Base-by-base conservation (phyloP, 768 basidiomycete genomes). In the Auricularia sp. region DNA sequence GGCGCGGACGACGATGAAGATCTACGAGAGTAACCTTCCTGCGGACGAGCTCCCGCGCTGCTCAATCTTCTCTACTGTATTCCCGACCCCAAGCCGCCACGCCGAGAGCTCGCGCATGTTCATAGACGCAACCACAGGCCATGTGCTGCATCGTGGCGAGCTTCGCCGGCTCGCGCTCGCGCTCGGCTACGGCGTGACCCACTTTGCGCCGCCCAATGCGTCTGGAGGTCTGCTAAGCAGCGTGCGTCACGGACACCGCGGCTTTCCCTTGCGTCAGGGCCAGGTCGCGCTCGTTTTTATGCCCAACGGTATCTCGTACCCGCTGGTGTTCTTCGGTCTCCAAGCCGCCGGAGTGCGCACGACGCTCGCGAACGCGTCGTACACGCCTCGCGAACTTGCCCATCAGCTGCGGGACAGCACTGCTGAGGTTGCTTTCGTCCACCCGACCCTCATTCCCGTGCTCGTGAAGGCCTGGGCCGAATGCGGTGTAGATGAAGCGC, bases 321-420 rank as follows among this genome's bases (percentile, higher is more conserved):
- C 85, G 1, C 71, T 84, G 65, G 71, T 80, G 61, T 65, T 85
- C 5, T 74, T 77, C 21, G 76, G 73, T 62, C 73, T 75, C 72
- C 77, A 87, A 54, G 87, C 91, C 0, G 88, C 86, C 0, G 89
- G 89, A 3, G 70, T 90, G 16, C 76, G 83, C 54, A 82, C 83
- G 62, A 89, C 91, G 0, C 83, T 90, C 14, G 88, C 88, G 18
- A 94, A 92, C 72, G 85, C 81, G 65, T 79, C 80, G 0, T 94
- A 90, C 70, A 88, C 85, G 3, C 72, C 85, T 2, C 71, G 75
- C 7, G 93, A 95, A 70, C 80, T 94, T 0, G 79, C 78, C 0
- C 84, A 85, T 73, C 93, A 95, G 72, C 86, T 89, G 65, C 75
- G 67, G 13, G 85, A 94, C 70, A 86, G 86, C 63, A 75, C 80